Base-by-base conservation (phyloP, 768 basidiomycete genomes). In the Phaeotremella skinneri region DNA sequence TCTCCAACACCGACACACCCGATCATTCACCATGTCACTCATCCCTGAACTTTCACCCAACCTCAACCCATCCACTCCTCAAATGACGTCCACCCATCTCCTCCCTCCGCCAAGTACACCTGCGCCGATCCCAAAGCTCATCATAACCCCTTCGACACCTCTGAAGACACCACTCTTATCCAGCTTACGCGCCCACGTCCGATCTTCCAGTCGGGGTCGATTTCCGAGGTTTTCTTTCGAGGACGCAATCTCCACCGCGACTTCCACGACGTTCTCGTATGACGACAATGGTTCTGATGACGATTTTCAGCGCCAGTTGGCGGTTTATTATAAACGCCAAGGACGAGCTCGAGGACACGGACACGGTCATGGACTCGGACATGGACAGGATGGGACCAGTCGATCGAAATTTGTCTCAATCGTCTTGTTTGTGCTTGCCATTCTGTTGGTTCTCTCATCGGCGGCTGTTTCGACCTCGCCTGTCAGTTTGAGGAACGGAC, bases 71-170 rank as follows among this genome's bases (percentile, higher is more conserved):
- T 7, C 17, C 34, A 37, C 34, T 7, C 34, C 34, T 37, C 9
- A 37, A 17, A 37, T 37, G 34, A 37, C 7, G 9, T 17, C 34
- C 9, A 17, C 17, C 34, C 7, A 37, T 37, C 7, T 7, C 7
- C 34, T 37, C n/a, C n/a, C n/a, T n/a, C n/a, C n/a, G 17, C 34
- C 34, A 17, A 17, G 7, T 17, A 37, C 34, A 7, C 34, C 34
- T 7, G 17, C 34, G 34, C 34, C 34, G 9, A 20, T 45, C 43
- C 56, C 31, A 21, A 32, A 21, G 30, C 56, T 62, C 17, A 58
- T 62, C 30, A 62, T 62, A 20, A 62, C 61, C 25, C 61, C 61
- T 26, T 62, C 61, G 2, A 62, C 61, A 17, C 61, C 61, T 1
- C 16, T 53, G 5, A 32, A 25, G 13, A 25, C 21, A 14, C 34